A percentile compares a stretch with the other conserved stretches of the same genome.
Evolutionary conservation across 2,329 filamentous ascomycete species (phyloP).

Genomic region (Cladorrhinum sp.): DNA sequence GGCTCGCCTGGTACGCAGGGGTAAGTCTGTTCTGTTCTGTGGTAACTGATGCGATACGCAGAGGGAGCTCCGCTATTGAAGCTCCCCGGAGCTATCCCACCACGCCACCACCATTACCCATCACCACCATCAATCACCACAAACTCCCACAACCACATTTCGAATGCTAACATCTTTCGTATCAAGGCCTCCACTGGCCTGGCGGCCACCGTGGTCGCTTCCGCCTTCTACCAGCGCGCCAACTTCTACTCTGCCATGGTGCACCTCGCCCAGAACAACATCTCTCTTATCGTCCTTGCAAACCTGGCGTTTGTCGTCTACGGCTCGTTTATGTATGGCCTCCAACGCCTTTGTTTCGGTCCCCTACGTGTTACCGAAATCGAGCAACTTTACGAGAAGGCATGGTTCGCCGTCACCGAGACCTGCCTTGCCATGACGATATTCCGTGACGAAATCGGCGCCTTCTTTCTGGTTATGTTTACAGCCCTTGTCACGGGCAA

Average conservation of each 20-base stretch:
- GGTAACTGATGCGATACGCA: not conserved
- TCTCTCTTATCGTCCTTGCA: constrained; percentile 89
- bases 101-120: constrained; percentile 4
- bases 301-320: constrained; percentile 85
- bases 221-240: constrained; percentile 88
- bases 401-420: constrained; percentile 97
- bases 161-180: constrained; percentile 18
- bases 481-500: constrained; percentile 88
- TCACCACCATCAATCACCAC: not conserved
- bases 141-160: too few relatives aligned
- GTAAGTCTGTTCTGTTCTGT: constrained; percentile 40
- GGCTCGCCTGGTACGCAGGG: constrained; percentile 59
- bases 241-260: constrained; percentile 99
- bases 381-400: constrained; percentile 95
- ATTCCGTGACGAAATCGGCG: constrained; percentile 90
- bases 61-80: constrained; percentile 9
- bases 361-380: constrained; percentile 88
- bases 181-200: constrained; percentile 74
- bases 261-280: constrained; percentile 93
- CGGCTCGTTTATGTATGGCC: constrained; percentile 74
- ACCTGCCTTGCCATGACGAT: constrained; percentile 98
- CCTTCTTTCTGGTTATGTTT: constrained; percentile 96
- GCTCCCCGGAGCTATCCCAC: constrained; percentile 11
- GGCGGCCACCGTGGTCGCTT: constrained; percentile 78
- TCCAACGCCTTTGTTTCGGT: constrained; percentile 89